These are phyloP conservation scores for Fraxinus angustifolia DNA, from an alignment of 305 asterid species.

Conservation along the genomic window DNA sequence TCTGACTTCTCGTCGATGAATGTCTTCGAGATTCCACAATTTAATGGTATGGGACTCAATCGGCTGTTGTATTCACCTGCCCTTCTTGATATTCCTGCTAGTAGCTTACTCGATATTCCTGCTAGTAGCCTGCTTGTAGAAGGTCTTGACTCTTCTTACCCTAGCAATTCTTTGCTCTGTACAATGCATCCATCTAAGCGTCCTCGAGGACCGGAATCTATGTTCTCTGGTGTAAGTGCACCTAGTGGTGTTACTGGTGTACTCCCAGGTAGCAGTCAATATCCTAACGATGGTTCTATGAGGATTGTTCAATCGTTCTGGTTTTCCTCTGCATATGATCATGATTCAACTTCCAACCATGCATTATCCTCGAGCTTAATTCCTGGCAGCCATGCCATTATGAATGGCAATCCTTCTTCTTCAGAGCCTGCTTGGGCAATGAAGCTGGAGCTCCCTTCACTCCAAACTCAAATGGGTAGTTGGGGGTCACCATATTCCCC, in stretches of 20 bases:
- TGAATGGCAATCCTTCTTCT: constrained; percentile 34
- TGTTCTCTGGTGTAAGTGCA: constrained; percentile 25
- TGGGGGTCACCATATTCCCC: constrained; percentile 52
- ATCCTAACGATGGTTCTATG: constrained; percentile 29
- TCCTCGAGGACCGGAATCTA: constrained; percentile 33
- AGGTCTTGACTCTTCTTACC: constrained; percentile 29
- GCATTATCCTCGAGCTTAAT: constrained; percentile 31
- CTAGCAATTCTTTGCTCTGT: constrained; percentile 24
- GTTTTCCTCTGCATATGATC: constrained; percentile 30
- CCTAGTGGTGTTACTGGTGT: constrained; percentile 17
- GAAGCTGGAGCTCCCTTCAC: constrained; percentile 42
- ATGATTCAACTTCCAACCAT: constrained; percentile 27
- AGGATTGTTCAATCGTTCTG: constrained; percentile 34
- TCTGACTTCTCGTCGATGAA: constrained; percentile 30
- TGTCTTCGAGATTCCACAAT: constrained; percentile 37
- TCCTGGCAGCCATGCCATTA: constrained; percentile 35
- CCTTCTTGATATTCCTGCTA: constrained; percentile 31
- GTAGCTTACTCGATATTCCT: constrained; percentile 36
- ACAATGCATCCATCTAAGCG: constrained; percentile 42
- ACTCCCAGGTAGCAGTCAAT: constrained; percentile 31
- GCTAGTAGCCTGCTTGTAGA: constrained; percentile 32
- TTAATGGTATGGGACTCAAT: constrained; percentile 30
- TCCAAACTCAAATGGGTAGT: constrained; percentile 36
- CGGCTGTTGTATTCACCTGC: constrained; percentile 25
- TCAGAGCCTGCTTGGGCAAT: constrained; percentile 25